These are phyloP conservation scores for Ustilago crameri DNA, from an alignment of 1,284 basidiomycete species.

Conservation along the genomic window DNA sequence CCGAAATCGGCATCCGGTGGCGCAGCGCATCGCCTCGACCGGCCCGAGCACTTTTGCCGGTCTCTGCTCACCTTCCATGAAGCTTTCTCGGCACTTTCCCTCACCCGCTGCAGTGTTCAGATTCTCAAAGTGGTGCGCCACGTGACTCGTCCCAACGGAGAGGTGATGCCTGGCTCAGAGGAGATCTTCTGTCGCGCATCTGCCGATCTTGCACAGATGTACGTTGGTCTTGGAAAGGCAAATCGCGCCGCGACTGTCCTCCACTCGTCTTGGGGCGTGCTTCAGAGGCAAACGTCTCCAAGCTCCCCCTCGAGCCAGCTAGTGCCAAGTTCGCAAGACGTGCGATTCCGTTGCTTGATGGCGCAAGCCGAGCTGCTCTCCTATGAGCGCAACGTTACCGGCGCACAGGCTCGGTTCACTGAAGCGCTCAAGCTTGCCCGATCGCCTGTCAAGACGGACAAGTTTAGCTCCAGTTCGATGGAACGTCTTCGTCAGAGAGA, in stretches of 20 bases:
- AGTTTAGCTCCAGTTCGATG: conserved; percentile 18
- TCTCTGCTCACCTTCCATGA: conserved; percentile 36
- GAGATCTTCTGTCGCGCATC: conserved; percentile 41
- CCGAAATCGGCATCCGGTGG: not conserved
- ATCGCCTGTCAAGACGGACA: conserved; percentile 13
- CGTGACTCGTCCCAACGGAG: conserved; percentile 14
- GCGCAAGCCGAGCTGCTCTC: conserved; percentile 26
- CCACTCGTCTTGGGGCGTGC: conserved; percentile 12
- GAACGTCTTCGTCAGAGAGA: conserved; percentile 37
- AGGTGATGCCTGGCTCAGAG: conserved; percentile 12
- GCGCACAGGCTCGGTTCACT: conserved; percentile 28
- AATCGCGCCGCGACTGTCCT: conserved; percentile 31
- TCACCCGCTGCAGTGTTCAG: conserved; percentile 41
- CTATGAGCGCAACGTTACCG: conserved; percentile 18
- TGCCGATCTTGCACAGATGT: conserved; percentile 22
- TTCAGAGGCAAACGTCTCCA: conserved; percentile 3
- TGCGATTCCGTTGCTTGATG: conserved; percentile 41
- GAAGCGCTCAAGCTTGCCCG: conserved; percentile 36
- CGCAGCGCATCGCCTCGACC: conserved; percentile 14
- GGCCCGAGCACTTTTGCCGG: conserved; percentile 34
- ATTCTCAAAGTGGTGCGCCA: conserved; percentile 45
- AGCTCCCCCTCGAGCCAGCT: conserved; percentile 13
- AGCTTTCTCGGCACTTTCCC: conserved; percentile 38
- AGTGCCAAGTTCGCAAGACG: conserved; percentile 32
- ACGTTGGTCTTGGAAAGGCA: conserved; percentile 40